Conservation (phyloP, 805 yeast genomes). For the Candida boidinii region DNA sequence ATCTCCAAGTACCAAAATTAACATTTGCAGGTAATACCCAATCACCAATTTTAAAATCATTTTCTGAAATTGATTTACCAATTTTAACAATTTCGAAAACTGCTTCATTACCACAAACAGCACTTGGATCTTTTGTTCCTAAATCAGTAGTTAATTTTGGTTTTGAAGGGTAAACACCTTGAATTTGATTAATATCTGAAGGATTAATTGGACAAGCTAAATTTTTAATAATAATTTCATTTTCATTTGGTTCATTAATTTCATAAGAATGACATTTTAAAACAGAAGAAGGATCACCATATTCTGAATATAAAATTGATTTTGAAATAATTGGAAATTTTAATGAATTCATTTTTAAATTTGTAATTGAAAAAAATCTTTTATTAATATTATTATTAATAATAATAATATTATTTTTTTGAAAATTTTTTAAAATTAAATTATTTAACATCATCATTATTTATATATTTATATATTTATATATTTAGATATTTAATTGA, state of each 20-base stretch:
- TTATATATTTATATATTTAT: too few relatives aligned
- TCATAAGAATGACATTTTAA: slow-evolving; percentile 40
- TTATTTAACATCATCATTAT: too few relatives aligned
- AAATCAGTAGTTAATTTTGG: slow-evolving; percentile 51
- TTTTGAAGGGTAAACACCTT: slow-evolving; percentile 77
- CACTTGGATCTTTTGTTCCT: slow-evolving; percentile 56
- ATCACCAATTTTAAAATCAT: slow-evolving; percentile 55
- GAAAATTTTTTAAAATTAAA: too few relatives aligned
- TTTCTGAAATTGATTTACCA: slow-evolving; percentile 44
- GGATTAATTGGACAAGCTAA: slow-evolving; percentile 87
- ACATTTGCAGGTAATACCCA: slow-evolving; percentile 78
- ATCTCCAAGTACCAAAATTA: slow-evolving; percentile 91
- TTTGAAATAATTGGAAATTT: slow-evolving; percentile 34
- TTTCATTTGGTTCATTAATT: slow-evolving; percentile 20
- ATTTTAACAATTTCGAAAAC: slow-evolving; percentile 73
- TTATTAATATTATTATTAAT: too few relatives aligned
- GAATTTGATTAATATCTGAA: slow-evolving; percentile 77
- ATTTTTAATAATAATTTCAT: slow-evolving; percentile 53
- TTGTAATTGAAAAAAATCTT: slow-evolving; percentile 2
- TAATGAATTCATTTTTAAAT: slow-evolving; percentile 5
- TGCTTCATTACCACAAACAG: slow-evolving; percentile 94
- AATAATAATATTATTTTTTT: too few relatives aligned
- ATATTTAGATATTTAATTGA: too few relatives aligned
- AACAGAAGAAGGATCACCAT: slow-evolving; percentile 60
- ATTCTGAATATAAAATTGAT: slow-evolving; percentile 58